phyloP scores from a whole-genome alignment of 192 early-diverging fungal species.

The Coemansia aciculifera region DNA sequence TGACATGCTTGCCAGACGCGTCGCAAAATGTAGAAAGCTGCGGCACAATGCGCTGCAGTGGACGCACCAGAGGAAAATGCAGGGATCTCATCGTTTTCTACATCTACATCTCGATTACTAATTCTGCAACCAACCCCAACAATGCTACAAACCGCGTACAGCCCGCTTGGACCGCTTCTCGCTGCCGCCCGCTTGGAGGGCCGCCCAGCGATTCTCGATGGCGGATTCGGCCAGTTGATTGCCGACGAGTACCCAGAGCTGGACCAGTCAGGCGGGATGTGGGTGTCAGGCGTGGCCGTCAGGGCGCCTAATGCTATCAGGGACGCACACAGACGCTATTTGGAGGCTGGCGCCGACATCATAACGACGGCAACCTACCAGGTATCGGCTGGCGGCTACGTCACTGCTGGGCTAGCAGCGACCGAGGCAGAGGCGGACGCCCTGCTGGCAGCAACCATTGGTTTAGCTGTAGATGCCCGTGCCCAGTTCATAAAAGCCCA shows the following conservation, averaged over 20 bases:
- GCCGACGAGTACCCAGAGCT: conserved; percentile 22
- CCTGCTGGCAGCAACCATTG: conserved; percentile 47
- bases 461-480: conserved; percentile 56
- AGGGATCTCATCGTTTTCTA: background rate
- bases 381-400: conserved; percentile 51
- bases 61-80: background rate
- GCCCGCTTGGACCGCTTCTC: conserved; percentile 2
- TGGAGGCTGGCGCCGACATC: conserved; percentile 59
- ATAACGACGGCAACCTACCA: conserved; percentile 61
- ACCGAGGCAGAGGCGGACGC: conserved; percentile 21
- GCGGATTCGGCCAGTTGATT: conserved; percentile 35
- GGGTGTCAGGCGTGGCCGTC: conserved; percentile 26
- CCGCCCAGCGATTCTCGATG: conserved; percentile 23
- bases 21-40: conserved; percentile 6
- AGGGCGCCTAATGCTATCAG: conserved; percentile 18
- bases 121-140: background rate
- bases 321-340: conserved; percentile 50
- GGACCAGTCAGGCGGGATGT: conserved; percentile 20
- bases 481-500: conserved; percentile 24
- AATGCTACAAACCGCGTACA: background rate
- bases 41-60: background rate
- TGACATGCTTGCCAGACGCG: background rate
- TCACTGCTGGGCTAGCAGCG: conserved; percentile 34
- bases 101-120: background rate
- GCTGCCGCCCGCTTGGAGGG: background rate